phyloP scores from a whole-genome alignment of 2,329 filamentous ascomycete genomes.

The Coniella lustricola region DNA sequence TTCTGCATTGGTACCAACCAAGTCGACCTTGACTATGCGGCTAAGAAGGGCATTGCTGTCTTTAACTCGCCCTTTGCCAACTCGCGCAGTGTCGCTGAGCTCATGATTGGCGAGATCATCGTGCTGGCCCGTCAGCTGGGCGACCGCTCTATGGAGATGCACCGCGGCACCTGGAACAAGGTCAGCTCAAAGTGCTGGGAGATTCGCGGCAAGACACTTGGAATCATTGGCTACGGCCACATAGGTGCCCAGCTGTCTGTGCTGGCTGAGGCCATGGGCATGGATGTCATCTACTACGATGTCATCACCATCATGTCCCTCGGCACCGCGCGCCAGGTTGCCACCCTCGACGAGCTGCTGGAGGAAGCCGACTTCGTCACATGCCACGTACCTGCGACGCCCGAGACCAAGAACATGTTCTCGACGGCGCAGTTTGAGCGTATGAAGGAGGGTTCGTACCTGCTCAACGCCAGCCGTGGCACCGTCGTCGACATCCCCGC shows the following conservation, averaged over 20 bases:
- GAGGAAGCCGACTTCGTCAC: constrained; percentile 83
- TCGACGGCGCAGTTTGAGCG: constrained; percentile 67
- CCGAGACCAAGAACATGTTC: constrained; percentile 92
- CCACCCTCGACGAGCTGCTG: constrained; percentile 69
- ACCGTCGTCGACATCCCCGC: constrained; percentile 92
- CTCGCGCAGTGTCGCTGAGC: constrained; percentile 90
- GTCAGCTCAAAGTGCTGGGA: constrained; percentile 97
- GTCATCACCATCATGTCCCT: constrained; percentile 90
- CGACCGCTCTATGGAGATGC: constrained; percentile 90
- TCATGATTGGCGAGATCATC: constrained; percentile 93
- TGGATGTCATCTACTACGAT: constrained; percentile 97
- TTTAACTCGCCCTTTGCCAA: constrained; percentile 99
- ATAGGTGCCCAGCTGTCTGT: constrained; percentile 96
- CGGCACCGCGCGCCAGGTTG: constrained; percentile 79
- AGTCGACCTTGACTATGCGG: constrained; percentile 79
- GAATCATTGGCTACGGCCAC: constrained; percentile 94
- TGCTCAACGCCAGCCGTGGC: constrained; percentile 93
- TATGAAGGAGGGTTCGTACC: constrained; percentile 90
- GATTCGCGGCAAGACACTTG: constrained; percentile 92
- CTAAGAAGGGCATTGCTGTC: constrained; percentile 81
- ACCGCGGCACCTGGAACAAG: constrained; percentile 95
- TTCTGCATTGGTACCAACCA: constrained; percentile 99
- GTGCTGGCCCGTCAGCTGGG: constrained; percentile 82
- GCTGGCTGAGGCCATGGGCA: constrained; percentile 93
- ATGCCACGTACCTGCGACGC: constrained; percentile 85